Conservation (phyloP, 176 grass and related monocot genomes). For the Carex cristatella region DNA sequence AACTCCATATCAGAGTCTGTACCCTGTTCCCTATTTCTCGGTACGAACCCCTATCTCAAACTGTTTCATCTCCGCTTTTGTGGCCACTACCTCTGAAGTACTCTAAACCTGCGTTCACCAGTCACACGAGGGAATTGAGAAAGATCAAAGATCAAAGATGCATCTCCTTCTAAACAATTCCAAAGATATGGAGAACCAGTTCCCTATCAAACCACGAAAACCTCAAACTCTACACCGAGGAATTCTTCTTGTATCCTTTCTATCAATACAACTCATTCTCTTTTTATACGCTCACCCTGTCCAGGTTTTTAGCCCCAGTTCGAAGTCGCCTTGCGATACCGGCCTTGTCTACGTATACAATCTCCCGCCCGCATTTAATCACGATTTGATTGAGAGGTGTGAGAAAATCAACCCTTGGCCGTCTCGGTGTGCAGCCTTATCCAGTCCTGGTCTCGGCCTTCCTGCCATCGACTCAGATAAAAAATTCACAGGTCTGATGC, state of each 20-base stretch:
- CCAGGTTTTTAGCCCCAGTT: conserved; percentile 31
- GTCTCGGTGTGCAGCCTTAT: conserved; percentile 50
- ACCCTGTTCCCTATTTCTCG: too few relatives aligned
- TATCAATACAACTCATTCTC: conserved; percentile 48
- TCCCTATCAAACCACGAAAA: conserved; percentile 16
- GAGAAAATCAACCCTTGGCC: conserved; percentile 53
- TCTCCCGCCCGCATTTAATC: conserved; percentile 65
- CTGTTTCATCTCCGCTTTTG: too few relatives aligned
- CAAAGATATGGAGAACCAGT: neutral
- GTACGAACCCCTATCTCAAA: neutral
- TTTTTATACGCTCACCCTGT: conserved; percentile 28
- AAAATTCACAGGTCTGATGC: conserved; percentile 24
- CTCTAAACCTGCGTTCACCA: too few relatives aligned
- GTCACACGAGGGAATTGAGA: too few relatives aligned
- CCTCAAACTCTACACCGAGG: conserved; percentile 11
- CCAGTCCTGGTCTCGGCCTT: conserved; percentile 46
- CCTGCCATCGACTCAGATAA: conserved; percentile 16
- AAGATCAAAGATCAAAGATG: neutral
- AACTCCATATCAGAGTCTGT: neutral
- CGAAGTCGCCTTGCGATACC: conserved; percentile 27
- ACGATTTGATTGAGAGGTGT: conserved; percentile 56
- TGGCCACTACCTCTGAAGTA: too few relatives aligned
- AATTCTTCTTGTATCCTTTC: conserved; percentile 26
- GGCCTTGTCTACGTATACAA: conserved; percentile 74
- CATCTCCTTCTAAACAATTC: conserved; percentile 29